Percentiles rank a stretch among this genome's conserved stretches.
Evolutionary conservation across 1,139 yeast genomes (phyloP).

Genomic region (Saccharomyces hybrid): DNA sequence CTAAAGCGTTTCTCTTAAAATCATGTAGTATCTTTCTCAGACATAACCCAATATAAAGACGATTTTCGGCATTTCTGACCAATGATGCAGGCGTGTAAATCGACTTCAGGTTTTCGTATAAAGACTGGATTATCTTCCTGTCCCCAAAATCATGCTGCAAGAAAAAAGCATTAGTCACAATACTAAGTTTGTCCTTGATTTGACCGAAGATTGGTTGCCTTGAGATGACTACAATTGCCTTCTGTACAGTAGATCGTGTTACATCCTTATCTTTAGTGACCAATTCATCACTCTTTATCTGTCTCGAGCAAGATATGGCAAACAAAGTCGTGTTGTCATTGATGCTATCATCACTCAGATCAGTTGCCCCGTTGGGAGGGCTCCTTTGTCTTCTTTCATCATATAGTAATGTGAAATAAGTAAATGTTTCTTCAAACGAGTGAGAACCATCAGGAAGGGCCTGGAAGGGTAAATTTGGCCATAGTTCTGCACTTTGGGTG

Average conservation of each 20-base stretch:
- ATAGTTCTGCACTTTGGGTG: constrained; percentile 39
- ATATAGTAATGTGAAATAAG: constrained; percentile 80
- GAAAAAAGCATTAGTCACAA: constrained; percentile 81
- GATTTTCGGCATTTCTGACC: constrained; percentile 43
- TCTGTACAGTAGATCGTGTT: constrained; percentile 85
- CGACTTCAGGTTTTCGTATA: constrained; percentile 63
- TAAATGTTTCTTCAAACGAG: constrained; percentile 83
- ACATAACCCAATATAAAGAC: constrained; percentile 68
- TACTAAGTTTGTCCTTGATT: constrained; percentile 80
- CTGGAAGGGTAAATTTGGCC: constrained; percentile 91
- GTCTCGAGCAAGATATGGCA: constrained; percentile 91
- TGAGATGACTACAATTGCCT: constrained; percentile 81
- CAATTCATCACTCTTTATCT: constrained; percentile 59
- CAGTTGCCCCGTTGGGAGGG: constrained; percentile 22
- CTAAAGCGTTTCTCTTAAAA: constrained; percentile 54
- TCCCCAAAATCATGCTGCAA: constrained; percentile 72
- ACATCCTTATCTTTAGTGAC: constrained; percentile 53
- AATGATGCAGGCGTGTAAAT: constrained; percentile 49
- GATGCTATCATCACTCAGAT: constrained; percentile 33
- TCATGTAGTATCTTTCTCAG: constrained; percentile 56
- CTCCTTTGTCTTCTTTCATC: constrained; percentile 43
- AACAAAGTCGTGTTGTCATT: constrained; percentile 54
- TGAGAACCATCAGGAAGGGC: constrained; percentile 96
- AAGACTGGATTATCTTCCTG: constrained; percentile 53
- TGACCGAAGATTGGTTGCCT: constrained; percentile 84